Conservation (phyloP, 176 grass and related monocot species). For the Oryza australiensis region DNA sequence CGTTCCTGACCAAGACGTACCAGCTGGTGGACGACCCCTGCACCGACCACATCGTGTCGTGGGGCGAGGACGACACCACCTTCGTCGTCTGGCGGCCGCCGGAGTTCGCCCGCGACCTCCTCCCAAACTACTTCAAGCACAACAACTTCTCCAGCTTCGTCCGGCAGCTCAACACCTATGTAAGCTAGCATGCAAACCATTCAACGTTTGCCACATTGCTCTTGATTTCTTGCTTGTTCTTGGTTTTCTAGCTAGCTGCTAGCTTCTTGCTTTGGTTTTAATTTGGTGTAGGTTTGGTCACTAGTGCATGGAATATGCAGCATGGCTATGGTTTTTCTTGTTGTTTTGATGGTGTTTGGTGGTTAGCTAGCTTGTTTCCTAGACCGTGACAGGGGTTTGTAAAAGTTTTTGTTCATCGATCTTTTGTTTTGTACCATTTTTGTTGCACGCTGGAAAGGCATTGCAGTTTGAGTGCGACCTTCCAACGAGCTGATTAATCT, state of each 20-base stretch:
- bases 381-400: conserved; percentile 28
- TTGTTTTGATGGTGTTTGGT: background rate
- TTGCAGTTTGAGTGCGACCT: conserved; percentile 28
- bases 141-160: conserved; percentile 99
- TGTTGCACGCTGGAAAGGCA: conserved; percentile 31
- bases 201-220: background rate
- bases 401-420: background rate
- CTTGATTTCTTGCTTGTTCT: background rate
- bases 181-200: conserved; percentile 22
- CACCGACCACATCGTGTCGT: conserved; percentile 97
- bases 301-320: background rate
- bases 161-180: conserved; percentile 99
- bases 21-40: conserved; percentile 96
- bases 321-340: background rate
- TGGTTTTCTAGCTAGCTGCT: background rate
- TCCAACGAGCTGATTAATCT: conserved; percentile 24
- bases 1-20: conserved; percentile 96
- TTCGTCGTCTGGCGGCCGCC: conserved; percentile 96
- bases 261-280: background rate
- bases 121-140: conserved; percentile 99
- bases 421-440: conserved; percentile 32
- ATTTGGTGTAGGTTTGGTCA: background rate
- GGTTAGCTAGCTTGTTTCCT: conserved; percentile 30
- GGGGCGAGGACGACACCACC: conserved; percentile 82
- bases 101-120: conserved; percentile 86